These are phyloP conservation scores for Fraxinus dipetala DNA, from an alignment of 305 asterid species.

Conservation along the genomic window DNA sequence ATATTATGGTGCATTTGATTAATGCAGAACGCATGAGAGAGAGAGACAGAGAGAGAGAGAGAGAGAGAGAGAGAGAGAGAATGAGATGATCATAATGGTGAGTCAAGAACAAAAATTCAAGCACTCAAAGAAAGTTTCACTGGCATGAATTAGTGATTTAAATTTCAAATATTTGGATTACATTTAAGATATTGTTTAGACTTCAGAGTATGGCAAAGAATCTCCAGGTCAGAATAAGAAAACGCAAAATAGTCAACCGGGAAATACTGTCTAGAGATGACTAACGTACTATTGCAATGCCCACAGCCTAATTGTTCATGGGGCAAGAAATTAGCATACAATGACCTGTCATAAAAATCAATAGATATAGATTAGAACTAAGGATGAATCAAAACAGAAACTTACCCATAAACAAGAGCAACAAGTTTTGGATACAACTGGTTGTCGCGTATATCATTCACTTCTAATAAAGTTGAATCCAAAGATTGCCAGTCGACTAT, in stretches of 20 bases:
- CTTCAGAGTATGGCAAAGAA: background rate
- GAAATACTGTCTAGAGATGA: background rate
- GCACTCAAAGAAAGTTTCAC: background rate
- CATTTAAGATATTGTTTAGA: background rate
- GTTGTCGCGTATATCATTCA: conserved; percentile 89
- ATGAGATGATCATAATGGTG: background rate
- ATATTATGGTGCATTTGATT: background rate
- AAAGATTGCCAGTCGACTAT: conserved; percentile 96
- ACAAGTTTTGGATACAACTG: conserved; percentile 85
- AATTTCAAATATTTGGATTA: background rate
- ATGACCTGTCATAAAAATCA: background rate
- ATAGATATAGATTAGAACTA: background rate
- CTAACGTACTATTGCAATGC: background rate
- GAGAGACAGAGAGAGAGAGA: no score
- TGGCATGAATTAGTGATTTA: background rate
- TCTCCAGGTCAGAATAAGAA: background rate
- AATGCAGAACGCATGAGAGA: background rate
- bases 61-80: no score
- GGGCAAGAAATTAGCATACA: background rate
- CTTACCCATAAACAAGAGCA: conserved; percentile 77
- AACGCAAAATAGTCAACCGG: background rate
- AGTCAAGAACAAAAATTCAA: background rate
- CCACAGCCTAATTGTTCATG: background rate
- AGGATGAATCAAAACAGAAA: conserved; percentile 3
- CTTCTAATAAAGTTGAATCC: conserved; percentile 90